A percentile compares a stretch with the other conserved stretches of the same genome.
phyloP scores from a whole-genome alignment of 306 rosid species.

The Pterocarpus santalinus region DNA sequence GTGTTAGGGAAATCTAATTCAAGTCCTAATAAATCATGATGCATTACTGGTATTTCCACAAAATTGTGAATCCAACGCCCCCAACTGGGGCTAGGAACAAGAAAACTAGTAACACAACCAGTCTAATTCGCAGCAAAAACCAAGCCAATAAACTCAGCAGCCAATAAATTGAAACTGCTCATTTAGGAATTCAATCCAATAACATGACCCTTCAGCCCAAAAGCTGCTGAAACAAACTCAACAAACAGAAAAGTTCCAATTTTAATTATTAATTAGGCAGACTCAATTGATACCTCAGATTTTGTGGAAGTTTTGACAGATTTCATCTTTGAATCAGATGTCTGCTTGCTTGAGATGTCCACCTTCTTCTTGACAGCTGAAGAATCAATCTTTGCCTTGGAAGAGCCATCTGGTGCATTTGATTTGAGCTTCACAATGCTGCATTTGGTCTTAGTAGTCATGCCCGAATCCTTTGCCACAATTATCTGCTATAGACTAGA shows the following conservation, averaged over 20 bases:
- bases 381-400: constrained; percentile 58
- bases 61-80: constrained; percentile 7
- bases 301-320: constrained; percentile 53
- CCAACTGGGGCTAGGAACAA: constrained; percentile 2
- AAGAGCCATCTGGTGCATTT: constrained; percentile 59
- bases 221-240: background rate
- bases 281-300: constrained; percentile 64
- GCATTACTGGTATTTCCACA: background rate
- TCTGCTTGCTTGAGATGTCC: constrained; percentile 63
- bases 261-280: constrained; percentile 3
- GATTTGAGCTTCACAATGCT: constrained; percentile 57
- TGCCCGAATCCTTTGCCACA: constrained; percentile 43
- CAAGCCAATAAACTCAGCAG: constrained; percentile 43
- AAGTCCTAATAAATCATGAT: background rate
- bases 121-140: constrained; percentile 17
- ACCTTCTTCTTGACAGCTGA: constrained; percentile 59
- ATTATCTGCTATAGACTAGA: constrained; percentile 46
- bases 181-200: constrained; percentile 41
- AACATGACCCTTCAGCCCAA: background rate
- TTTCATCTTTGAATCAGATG: constrained; percentile 59
- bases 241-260: constrained; percentile 1
- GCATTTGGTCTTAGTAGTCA: constrained; percentile 63
- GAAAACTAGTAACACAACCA: constrained; percentile 10
- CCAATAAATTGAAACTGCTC: constrained; percentile 34
- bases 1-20: constrained; percentile 15